Conservation (phyloP, 352 stramenopile species). For the Phytophthora nicotianae region DNA sequence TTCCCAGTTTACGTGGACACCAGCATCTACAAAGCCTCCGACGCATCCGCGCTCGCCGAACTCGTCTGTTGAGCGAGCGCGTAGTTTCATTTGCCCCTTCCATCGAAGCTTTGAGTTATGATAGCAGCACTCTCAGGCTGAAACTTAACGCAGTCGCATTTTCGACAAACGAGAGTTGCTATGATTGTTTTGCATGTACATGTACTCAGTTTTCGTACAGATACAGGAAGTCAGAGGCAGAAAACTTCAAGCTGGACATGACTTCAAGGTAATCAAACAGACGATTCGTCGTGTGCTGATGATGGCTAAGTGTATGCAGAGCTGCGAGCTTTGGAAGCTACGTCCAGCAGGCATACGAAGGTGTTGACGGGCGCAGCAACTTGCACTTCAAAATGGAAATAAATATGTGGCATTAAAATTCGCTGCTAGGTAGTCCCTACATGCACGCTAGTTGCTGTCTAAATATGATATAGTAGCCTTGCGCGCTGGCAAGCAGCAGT, state of each 20-base stretch:
- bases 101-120: not conserved
- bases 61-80: constrained; percentile 27
- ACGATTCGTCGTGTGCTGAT: not conserved
- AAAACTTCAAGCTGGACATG: too few relatives aligned
- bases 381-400: constrained; percentile 27
- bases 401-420: constrained; percentile 30
- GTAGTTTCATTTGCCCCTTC: not conserved
- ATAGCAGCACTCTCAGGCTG: not conserved
- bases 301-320: constrained; percentile 1
- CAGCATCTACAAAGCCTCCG: constrained; percentile 45
- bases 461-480: constrained; percentile 24
- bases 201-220: too few relatives aligned
- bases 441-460: constrained; percentile 14
- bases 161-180: not conserved
- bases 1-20: constrained; percentile 65
- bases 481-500: constrained; percentile 8
- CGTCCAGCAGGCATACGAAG: not conserved
- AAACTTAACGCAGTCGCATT: not conserved
- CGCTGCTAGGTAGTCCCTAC: constrained; percentile 6
- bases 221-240: too few relatives aligned
- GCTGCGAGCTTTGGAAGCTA: not conserved
- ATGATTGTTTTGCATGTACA: too few relatives aligned
- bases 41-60: constrained; percentile 35
- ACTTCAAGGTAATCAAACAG: constrained; percentile 2
- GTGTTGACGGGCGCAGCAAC: constrained; percentile 21